Evolutionary conservation across 1,284 basidiomycete genomes (phyloP), one percentile per base, ranked within the genome.

Genomic region (Leccinum pachyderme): DNA sequence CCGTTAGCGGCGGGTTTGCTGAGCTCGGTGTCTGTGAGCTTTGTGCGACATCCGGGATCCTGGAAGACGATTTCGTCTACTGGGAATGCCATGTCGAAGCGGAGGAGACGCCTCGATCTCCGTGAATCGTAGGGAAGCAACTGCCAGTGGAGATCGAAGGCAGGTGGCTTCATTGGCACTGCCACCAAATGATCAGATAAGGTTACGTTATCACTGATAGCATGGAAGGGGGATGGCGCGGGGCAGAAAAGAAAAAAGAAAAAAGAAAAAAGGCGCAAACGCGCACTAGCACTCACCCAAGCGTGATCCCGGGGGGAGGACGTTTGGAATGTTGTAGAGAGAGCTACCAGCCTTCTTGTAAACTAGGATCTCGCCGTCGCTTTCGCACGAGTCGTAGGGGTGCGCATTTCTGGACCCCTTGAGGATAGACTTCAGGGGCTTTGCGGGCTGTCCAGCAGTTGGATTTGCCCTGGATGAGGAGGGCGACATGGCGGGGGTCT

Each of bases 81-180:
- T 2, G 66, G 64, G 39, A 67, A 64, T 5, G 70, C 63, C 29
- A 67, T 48, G 13, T 70, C 68, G 48, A 73, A 70, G 47, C 64
- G 68, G 24, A 70, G 35, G 4, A 56, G 56, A 33, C 55, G 63
- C 58, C 61, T 69, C 37, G 68, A 67, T 54, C 61, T 50, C 24
- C 57, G 57, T 22, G 33, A n/a, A 54, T 72, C 62, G 35, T 60
- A 71, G 0, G 77, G 76, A 47, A 77, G 65, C 1, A 79, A 54
- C 49, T 70, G 72, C 77, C 77, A 78, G 53, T 77, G 77, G 24
- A 77, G 59, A 37, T 67, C 48, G 46, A 64, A 63, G 2, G 65
- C 64, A 6, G 61, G 65, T 3, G 51, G 65, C 48, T 65, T 69
- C 59, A 65, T 68, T 1, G 62, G 62, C 51, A 53, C 69, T 72